Percentiles rank a stretch among this genome's conserved stretches.
These are phyloP conservation scores for Royoungia palumana DNA, from an alignment of 768 basidiomycete genomes.

Conservation along the genomic window DNA sequence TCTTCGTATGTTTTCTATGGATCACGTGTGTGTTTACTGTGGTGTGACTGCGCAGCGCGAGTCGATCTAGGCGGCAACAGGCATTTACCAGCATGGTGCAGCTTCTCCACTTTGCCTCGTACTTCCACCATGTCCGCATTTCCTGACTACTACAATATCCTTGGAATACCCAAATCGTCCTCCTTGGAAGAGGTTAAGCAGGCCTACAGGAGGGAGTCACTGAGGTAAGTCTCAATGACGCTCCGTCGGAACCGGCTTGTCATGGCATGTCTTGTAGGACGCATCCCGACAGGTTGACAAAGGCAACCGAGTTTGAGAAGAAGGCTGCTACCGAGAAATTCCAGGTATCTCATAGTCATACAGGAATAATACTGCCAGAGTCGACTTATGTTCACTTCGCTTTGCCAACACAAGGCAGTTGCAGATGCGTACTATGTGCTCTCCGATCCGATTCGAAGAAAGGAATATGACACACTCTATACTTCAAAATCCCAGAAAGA, in stretches of 20 bases:
- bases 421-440: conserved; percentile 95
- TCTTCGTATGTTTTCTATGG: too few relatives aligned
- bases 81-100: conserved; percentile 12
- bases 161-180: conserved; percentile 52
- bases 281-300: conserved; percentile 81
- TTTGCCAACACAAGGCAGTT: conserved; percentile 48
- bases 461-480: conserved; percentile 71
- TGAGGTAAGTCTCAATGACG: conserved; percentile 44
- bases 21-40: conserved; percentile 21
- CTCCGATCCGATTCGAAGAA: conserved; percentile 68
- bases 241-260: conserved; percentile 8
- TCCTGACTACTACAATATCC: conserved; percentile 76
- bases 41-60: not conserved
- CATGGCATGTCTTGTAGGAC: conserved; percentile 53
- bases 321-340: conserved; percentile 78
- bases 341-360: conserved; percentile 46
- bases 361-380: conserved; percentile 21
- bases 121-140: conserved; percentile 60
- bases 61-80: not conserved
- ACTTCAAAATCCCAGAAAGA: conserved; percentile 48
- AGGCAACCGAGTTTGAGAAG: conserved; percentile 68
- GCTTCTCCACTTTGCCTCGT: conserved; percentile 4
- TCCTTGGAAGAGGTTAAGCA: conserved; percentile 68
- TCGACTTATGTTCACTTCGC: not conserved
- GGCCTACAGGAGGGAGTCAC: conserved; percentile 77